Percentiles rank a stretch among this genome's conserved stretches.
These are phyloP conservation scores for Sclerotinia borealis DNA, from an alignment of 2,329 filamentous ascomycete species.

Conservation along the genomic window DNA sequence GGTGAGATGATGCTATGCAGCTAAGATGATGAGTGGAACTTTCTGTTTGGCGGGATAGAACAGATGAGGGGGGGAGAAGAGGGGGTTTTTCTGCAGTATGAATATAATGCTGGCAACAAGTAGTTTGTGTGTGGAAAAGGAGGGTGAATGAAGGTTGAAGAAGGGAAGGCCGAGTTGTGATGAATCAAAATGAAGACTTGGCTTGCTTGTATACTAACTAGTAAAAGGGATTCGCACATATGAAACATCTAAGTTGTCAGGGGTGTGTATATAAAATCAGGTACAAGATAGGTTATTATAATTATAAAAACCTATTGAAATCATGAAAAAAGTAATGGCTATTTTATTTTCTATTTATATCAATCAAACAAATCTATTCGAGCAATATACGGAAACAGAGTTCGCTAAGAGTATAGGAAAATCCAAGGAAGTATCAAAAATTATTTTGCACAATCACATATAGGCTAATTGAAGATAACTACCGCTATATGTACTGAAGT, in stretches of 20 bases:
- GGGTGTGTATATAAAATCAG: not conserved
- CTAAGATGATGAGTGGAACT: not conserved
- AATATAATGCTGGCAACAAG: not conserved
- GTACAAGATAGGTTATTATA: not conserved
- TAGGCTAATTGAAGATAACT: not conserved
- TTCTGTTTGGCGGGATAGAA: not conserved
- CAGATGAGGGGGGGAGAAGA: not conserved
- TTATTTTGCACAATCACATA: not conserved
- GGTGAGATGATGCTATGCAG: not conserved
- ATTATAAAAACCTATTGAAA: not conserved
- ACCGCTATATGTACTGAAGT: not conserved
- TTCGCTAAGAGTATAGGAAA: no score
- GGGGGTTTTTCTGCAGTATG: not conserved
- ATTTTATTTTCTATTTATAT: not conserved
- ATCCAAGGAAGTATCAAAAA: not conserved
- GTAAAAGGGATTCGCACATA: not conserved
- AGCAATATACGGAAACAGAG: no score
- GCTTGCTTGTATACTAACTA: no score
- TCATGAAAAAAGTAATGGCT: no score
- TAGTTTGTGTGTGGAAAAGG: not conserved
- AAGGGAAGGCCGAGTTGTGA: not conserved
- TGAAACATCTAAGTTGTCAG: constrained; percentile 2
- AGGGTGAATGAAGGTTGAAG: not conserved
- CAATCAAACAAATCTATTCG: not conserved
- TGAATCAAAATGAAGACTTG: constrained; percentile 6